Base-by-base conservation (phyloP, 352 stramenopile species). In the Phytopythium cucurbitacearum region DNA sequence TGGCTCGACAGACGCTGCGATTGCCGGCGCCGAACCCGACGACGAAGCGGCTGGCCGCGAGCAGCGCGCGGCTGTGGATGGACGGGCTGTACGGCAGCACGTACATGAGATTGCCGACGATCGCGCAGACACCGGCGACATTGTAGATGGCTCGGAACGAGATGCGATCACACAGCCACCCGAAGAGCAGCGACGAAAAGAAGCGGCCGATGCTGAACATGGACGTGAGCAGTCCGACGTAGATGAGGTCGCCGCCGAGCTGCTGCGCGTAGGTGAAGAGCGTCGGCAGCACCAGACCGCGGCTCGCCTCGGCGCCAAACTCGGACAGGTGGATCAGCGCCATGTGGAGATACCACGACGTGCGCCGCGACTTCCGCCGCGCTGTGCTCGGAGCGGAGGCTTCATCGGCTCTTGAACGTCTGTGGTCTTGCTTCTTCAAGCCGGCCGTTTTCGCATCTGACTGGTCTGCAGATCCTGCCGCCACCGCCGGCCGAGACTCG, bases 11-110 rank as follows among this genome's bases (percentile, higher is more conserved):
- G 1, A 89, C 78, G 40, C 76, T 87, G 16, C 80, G 74, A 42
- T 89, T 91, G 0, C 81, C 81, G 11, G 74, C 76, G 7, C 80
- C 74, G 57, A 91, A 83, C 5, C 81, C 81, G 43, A 87, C 68
- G 3, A 89, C 34, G 36, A 89, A 88, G 0, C 81, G 72, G 60
- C 78, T 89, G 12, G 78, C 12, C 4, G 54, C 69, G 0, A 91
- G 63, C 2, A 86, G 15, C 12, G 56, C 55, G 35, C 61, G 67
- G 47, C 75, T 80, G 52, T 64, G 48, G 44, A 77, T 57, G 3
- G 45, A 57, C 8, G 57, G 60, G 46, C 64, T 66, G 44, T 85
- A 69, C 13, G 81, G 63, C 7, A 89, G 32, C 7, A 89, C 42
- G 43, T 89, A 89, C 11, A 88, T 36, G 0, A 84, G 5, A 32